phyloP scores from a whole-genome alignment of 1,284 basidiomycete species.

The Microstroma glucosiphilum region DNA sequence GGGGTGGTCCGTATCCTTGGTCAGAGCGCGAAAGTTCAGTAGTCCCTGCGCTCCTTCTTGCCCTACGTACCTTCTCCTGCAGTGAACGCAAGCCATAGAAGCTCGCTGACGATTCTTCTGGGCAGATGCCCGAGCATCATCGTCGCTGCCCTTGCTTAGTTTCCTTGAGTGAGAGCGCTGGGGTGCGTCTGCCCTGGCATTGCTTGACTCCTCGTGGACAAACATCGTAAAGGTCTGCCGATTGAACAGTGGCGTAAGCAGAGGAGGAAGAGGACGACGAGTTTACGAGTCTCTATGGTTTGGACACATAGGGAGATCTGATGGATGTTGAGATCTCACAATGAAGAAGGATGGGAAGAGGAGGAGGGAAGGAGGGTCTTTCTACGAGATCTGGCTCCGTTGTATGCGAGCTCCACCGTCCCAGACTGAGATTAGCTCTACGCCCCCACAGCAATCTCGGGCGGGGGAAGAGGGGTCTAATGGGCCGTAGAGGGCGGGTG shows the following conservation, averaged over 20 bases:
- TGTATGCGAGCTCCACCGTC: too few species aligned
- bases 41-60: not conserved
- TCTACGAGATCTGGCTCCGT: too few species aligned
- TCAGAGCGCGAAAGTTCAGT: not conserved
- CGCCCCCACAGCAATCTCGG: too few species aligned
- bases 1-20: not conserved
- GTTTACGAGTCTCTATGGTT: too few species aligned
- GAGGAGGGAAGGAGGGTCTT: too few species aligned
- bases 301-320: too few species aligned
- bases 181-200: not conserved
- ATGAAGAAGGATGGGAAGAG: too few species aligned
- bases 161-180: not conserved
- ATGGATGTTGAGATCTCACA: too few species aligned
- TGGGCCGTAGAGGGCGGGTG: too few species aligned
- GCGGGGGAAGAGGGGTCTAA: too few species aligned
- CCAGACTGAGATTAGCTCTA: too few species aligned
- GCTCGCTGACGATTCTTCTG: slow-evolving; percentile 2
- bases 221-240: not conserved
- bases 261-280: not conserved
- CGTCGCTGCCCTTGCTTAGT: not conserved
- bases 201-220: not conserved
- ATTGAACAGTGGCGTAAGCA: not conserved
- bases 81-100: slow-evolving; percentile 1
- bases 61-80: not conserved
- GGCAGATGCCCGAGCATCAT: too few species aligned